phyloP scores from a whole-genome alignment of 805 yeast species.

The Ogataea ramenticola region DNA sequence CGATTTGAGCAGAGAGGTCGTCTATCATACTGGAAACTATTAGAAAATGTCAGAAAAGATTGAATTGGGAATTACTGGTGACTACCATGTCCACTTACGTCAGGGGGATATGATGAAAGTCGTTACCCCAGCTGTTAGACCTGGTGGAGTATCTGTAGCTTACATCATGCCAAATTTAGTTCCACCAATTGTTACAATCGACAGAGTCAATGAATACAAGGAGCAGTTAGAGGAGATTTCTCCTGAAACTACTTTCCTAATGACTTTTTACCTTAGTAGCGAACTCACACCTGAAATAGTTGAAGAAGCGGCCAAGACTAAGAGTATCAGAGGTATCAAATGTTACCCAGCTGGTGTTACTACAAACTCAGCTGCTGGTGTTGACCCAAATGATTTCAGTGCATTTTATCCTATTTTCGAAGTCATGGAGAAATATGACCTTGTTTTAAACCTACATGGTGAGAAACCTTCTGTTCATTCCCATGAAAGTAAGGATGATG shows the following conservation, averaged over 20 bases:
- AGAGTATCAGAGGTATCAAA: conserved; percentile 79
- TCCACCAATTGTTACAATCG: conserved; percentile 83
- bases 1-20: no score
- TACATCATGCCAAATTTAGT: conserved; percentile 94
- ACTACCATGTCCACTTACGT: conserved; percentile 93
- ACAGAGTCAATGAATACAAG: conserved; percentile 66
- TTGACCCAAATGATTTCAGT: conserved; percentile 86
- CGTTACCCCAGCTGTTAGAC: conserved; percentile 81
- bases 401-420: conserved; percentile 84
- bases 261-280: conserved; percentile 80
- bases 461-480: conserved; percentile 68
- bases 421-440: conserved; percentile 72
- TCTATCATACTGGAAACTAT: neutral
- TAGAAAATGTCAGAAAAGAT: conserved; percentile 14
- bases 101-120: conserved; percentile 91
- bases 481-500: conserved; percentile 21
- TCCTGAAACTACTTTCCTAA: conserved; percentile 80
- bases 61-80: conserved; percentile 70
- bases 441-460: conserved; percentile 89
- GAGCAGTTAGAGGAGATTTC: conserved; percentile 52
- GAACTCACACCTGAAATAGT: conserved; percentile 83
- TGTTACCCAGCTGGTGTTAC: conserved; percentile 99
- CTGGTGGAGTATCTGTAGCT: conserved; percentile 88
- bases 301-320: conserved; percentile 62
- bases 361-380: conserved; percentile 91